Base-by-base conservation (phyloP, 768 basidiomycete species). In the Macrolepiota dolichaula region DNA sequence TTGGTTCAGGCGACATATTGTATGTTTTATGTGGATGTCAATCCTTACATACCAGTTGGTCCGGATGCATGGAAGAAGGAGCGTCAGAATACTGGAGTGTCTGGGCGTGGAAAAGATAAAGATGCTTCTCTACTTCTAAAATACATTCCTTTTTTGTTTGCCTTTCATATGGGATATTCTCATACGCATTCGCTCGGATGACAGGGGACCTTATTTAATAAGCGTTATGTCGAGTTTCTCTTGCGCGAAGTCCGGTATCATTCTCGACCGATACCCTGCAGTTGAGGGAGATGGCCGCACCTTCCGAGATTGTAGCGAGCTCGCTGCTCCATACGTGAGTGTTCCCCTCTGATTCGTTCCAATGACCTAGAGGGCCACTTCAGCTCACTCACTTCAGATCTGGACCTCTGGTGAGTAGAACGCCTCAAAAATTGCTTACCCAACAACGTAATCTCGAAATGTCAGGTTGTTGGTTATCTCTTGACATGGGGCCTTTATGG, bases 391-490 rank as follows among this genome's bases (percentile, higher is more conserved):
- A 6, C 42, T 9, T 7, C 19, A 44, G 42, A n/a, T 44, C 42
- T 44, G 42, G 42, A n/a, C 42, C 42, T 7, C 42, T 44, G 13
- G 42, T 44, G 19, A 4, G 42, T 10, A 44, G 10, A 22, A 15
- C 42, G 17, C 42, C n/a, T 9, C 42, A 1, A 19, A 9, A 19
- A 15, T 9, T 19, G 2, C 15, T 32, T 32, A 3, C 7, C 7
- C 29, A 32, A 19, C 4, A 17, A 44, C n/a, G 5, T 17, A 10
- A 19, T 9, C 19, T n/a, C 17, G 9, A 44, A 9, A 7, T 44
- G n/a, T n/a, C 19, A 74, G 73, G 53, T 74, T 29, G 61, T 74
- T 25, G 72, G 71, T 15, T 72, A 71, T 56, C 56, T 74, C 17
- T 44, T 74, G 17, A 70, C 71, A 54, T 71, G 67, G 69, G 64